Base-by-base conservation (phyloP, 2,329 filamentous ascomycete species). In the Botrytis tulipae region DNA sequence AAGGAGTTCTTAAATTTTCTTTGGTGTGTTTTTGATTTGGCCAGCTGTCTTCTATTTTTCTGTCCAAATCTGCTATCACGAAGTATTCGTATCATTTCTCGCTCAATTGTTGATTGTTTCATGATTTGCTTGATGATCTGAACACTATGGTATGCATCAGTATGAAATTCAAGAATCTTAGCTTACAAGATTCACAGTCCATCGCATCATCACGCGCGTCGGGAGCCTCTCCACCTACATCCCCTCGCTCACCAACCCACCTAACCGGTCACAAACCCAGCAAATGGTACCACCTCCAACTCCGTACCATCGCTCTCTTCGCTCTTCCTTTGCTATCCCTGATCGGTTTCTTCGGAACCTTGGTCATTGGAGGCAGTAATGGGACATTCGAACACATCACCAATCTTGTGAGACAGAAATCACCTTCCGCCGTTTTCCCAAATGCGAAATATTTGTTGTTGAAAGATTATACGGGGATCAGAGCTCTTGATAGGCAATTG, bases 401-500 rank as follows among this genome's bases (percentile, higher is more conserved):
- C 22, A 72, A 25, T 4, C 37, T 78, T 18, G 32, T 76, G 3
- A 42, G n/a, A 6, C 60, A 74, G 35, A 73, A 74, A 20, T 32
- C 40, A 20, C 44, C 65, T 10, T 3, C 73, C 22, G 59, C 77
- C 6, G 70, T 48, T 40, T 77, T 78, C 29, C 78, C 77, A 4
- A 74, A 71, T 40, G 74, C 77, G 9, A 73, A 73, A 18, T 72
- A 71, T 29, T 51, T 72, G 5, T 59, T 79, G 6, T 16, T 79
- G n/a, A 77, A 68, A 62, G 59, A 32, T 6, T 80, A 77, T 61
- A 79, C 77, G 7, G 76, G 77, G 32, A 25, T 78, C 29, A 66
- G 40, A 29, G 66, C 66, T n/a, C 25, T 81, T 32, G 80, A 80
- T 73, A 25, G 44, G 4, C 77, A 78, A 40, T 44, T 81, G 48